Evolutionary conservation across 2,329 filamentous ascomycete genomes (phyloP), one percentile per base, ranked within the genome.

Genomic region (Fusarium sp.): DNA sequence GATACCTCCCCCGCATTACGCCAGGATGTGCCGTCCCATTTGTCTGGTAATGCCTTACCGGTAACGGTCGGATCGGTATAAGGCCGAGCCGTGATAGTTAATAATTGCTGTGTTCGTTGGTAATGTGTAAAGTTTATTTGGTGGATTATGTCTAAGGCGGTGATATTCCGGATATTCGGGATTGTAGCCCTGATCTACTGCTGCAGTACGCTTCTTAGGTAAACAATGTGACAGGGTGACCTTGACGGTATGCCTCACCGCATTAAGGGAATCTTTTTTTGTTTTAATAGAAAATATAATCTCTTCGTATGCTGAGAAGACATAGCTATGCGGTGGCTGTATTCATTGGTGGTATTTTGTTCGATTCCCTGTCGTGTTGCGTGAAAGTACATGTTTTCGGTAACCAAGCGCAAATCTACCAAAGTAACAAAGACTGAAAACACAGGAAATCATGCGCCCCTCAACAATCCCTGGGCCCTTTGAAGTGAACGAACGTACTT

Each of bases 161-260:
- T 27, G 70, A 72, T 72, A 72, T 70, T 35, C 65, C 70, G 65
- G 70, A 39, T 35, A 41, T 72, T 72, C 70, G 70, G 70, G 22
- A 41, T 72, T 68, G 47, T 46, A 47, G 52, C 39, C 60, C 25
- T 62, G 25, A 46, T 38, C 29, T 14, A 38, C 35, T 53, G 27
- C 31, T 20, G 27, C 54, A 70, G 44, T 54, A 50, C 39, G 44
- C 54, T 54, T 22, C 10, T 31, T 22, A 13, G 33, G 15, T 33
- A 45, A n/a, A 63, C 46, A 39, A 31, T 47, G 45, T 39, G 31
- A 33, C 35, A 39, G 20, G 25, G 14, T n/a, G 31, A 35, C 27
- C 20, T 45, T 38, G 42, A 36, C 20, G 22, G 18, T 5, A 42
- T 46, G 29, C 11, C 45, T 64, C 27, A 53, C 33, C 18, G n/a